A percentile compares a stretch with the other conserved stretches of the same genome.
Evolutionary conservation across 345 rosid species (phyloP).

Genomic region (Populus euphratica): DNA sequence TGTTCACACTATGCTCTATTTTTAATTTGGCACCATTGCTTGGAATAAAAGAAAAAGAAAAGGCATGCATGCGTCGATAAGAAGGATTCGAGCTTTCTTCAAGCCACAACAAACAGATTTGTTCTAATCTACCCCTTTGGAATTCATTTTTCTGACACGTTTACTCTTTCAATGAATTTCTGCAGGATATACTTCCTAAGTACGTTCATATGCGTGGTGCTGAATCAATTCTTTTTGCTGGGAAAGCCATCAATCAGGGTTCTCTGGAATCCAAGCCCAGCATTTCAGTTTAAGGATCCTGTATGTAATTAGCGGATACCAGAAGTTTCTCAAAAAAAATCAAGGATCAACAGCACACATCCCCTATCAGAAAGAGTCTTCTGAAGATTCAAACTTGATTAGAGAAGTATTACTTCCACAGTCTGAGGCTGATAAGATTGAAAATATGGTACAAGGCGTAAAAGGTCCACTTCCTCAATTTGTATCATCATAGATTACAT

Average conservation of each 20-base stretch:
- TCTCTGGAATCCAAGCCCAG: conserved; percentile 81
- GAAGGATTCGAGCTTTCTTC: not conserved
- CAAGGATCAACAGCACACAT: conserved; percentile 52
- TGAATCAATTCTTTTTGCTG: conserved; percentile 91
- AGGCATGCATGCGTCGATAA: not conserved
- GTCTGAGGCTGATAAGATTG: conserved; percentile 74
- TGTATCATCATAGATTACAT: not conserved
- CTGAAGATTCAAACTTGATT: conserved; percentile 40
- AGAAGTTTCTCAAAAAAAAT: conserved; percentile 49
- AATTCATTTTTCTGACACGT: conserved; percentile 7
- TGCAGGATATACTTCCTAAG: conserved; percentile 95
- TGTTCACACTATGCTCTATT: not conserved
- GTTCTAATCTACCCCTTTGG: not conserved
- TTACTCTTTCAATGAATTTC: conserved; percentile 15
- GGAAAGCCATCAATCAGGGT: conserved; percentile 83
- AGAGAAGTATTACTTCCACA: conserved; percentile 88
- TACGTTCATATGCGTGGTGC: conserved; percentile 85
- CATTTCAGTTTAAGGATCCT: conserved; percentile 62
- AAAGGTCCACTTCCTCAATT: conserved; percentile 48
- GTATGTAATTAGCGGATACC: conserved; percentile 43
- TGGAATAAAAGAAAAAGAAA: no score
- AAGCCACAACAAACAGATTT: not conserved
- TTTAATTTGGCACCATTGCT: not conserved
- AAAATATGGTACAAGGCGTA: conserved; percentile 74
- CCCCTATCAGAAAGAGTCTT: conserved; percentile 52